phyloP scores from a whole-genome alignment of 2,329 filamentous ascomycete genomes.

The Dendrostoma leiphaemia region DNA sequence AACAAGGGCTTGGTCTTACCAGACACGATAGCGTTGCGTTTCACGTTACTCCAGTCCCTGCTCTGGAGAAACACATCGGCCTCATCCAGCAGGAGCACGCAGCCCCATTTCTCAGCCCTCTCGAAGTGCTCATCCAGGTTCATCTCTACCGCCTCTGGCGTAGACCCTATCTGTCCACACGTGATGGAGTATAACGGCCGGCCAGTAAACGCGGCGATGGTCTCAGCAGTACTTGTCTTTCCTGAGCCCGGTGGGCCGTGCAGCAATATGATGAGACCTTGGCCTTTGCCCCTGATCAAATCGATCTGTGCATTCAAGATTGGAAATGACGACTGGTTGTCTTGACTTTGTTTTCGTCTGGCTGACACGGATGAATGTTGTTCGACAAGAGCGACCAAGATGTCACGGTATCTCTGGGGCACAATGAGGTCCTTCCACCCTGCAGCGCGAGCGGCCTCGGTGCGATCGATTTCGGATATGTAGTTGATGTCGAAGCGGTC shows the following conservation, averaged over 20 bases:
- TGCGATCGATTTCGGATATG: background rate
- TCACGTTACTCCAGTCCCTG: slow-evolving; percentile 8
- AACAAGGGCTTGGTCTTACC: background rate
- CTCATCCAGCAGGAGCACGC: slow-evolving; percentile 30
- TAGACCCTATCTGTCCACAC: slow-evolving; percentile 20
- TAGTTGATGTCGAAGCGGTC: background rate
- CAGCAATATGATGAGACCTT: slow-evolving; percentile 2
- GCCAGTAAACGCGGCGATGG: slow-evolving; percentile 14
- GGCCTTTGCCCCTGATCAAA: slow-evolving; percentile 4
- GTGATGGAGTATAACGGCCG: slow-evolving; percentile 18
- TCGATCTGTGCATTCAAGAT: background rate
- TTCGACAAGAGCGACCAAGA: background rate
- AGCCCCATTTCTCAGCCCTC: slow-evolving; percentile 26
- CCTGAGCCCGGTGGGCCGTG: slow-evolving; percentile 13
- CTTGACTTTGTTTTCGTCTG: background rate
- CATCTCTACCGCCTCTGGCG: slow-evolving; percentile 15
- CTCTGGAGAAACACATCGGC: slow-evolving; percentile 23
- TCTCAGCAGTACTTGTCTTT: slow-evolving; percentile 19
- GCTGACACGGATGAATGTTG: background rate
- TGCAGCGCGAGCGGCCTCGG: background rate
- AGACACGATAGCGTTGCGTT: slow-evolving; percentile 20
- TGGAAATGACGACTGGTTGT: background rate
- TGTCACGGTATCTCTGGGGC: background rate
- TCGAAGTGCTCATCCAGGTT: slow-evolving; percentile 20
- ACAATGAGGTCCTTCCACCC: background rate